phyloP scores from a whole-genome alignment of 2,329 filamentous ascomycete genomes.

The Dendrostoma leiphaemia region DNA sequence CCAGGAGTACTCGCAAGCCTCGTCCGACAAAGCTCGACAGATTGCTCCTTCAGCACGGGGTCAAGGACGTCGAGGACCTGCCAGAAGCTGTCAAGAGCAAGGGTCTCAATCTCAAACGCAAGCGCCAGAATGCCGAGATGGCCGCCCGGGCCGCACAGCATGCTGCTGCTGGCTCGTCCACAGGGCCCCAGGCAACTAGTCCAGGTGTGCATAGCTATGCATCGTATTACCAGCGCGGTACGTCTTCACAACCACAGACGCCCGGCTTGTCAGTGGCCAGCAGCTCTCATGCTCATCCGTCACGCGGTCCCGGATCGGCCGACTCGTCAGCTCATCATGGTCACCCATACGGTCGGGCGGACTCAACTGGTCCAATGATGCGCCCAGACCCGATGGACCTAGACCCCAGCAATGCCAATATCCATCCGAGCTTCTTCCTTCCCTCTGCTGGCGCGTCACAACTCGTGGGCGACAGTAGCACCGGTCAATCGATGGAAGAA shows the following conservation, averaged over 20 bases:
- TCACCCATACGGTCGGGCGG: slow-evolving; percentile 27
- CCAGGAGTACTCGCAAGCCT: slow-evolving; percentile 90
- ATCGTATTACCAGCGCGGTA: slow-evolving; percentile 33
- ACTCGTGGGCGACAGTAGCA: slow-evolving; percentile 37
- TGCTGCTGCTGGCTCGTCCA: slow-evolving; percentile 8
- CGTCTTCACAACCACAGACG: slow-evolving; percentile 35
- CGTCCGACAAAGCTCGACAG: slow-evolving; percentile 96
- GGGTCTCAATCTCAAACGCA: slow-evolving; percentile 69
- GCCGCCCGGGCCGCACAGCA: slow-evolving; percentile 33
- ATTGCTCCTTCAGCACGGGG: slow-evolving; percentile 82
- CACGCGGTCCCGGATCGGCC: slow-evolving; percentile 31
- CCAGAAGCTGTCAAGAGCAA: slow-evolving; percentile 81
- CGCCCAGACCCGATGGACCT: slow-evolving; percentile 39
- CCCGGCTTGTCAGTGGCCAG: slow-evolving; percentile 31
- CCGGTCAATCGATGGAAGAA: slow-evolving; percentile 46
- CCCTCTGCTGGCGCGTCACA: slow-evolving; percentile 39
- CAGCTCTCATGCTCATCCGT: slow-evolving; percentile 32
- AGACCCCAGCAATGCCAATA: slow-evolving; percentile 28
- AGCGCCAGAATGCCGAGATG: slow-evolving; percentile 60
- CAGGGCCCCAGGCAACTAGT: slow-evolving; percentile 29
- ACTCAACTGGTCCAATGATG: slow-evolving; percentile 20
- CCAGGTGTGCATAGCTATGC: slow-evolving; percentile 29
- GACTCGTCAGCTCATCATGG: slow-evolving; percentile 33
- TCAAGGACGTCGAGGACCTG: slow-evolving; percentile 86
- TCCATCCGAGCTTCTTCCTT: slow-evolving; percentile 44